Evolutionary conservation across 768 basidiomycete species (phyloP), one percentile per base, ranked within the genome.

Genomic region (Leccinellum rugosiceps): DNA sequence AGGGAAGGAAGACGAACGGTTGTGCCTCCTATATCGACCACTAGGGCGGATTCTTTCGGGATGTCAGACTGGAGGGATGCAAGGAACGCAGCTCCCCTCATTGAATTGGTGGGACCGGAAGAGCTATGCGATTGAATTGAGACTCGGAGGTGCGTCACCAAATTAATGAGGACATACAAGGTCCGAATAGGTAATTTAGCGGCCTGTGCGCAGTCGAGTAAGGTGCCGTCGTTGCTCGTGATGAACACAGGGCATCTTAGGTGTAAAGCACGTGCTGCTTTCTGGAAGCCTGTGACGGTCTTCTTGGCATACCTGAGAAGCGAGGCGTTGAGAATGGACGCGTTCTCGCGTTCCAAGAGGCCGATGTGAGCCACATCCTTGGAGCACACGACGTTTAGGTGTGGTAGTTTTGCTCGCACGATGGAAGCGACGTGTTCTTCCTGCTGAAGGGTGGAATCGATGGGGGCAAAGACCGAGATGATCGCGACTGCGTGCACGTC

Each of bases 1-100:
- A 59, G 30, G 25, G 52, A 50, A 57, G 41, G 28, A 57, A 32
- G 53, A 65, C 72, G 61, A 53, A 72, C 71, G 15, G 84, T 85
- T 1, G 86, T 87, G 0, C 85, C 85, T 48, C 86, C 86, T 56
- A 86, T 75, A 66, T 87, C 86, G 53, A 83, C 76, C 0, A 87
- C 86, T 50, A 85, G 72, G 43, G 77, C 75, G 56, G 74, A 68
- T 65, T 77, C 70, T 56, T 65, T 73, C 46, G 68, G 46, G 54
- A 69, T 58, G 60, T 64, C 57, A 9, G 68, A 68, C 59, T 73
- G 74, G 45, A 76, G 68, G 9, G 77, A 78, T 1, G 85, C 79
- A 6, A 87, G 74, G 66, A 81, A 86, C 4, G 80, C 81, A 6
- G 85, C 86, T 9, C 85, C 86, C 50, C 86, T 75, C 85, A 87